Conservation (phyloP, 2,329 filamentous ascomycete species). For the Aspergillus oerlinghausenensis region DNA sequence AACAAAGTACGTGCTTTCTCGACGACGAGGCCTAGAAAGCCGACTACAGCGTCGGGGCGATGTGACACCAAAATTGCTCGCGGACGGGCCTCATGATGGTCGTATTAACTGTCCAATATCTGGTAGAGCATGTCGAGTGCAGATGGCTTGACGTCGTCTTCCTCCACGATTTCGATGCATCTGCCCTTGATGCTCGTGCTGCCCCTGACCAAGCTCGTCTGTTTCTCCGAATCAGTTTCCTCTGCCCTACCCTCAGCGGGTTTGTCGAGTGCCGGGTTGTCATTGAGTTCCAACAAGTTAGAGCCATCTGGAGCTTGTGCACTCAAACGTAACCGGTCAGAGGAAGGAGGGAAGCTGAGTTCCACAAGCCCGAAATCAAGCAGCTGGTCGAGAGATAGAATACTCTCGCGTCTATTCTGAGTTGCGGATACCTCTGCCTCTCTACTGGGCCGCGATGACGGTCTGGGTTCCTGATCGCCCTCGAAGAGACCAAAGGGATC, state of each 20-base stretch:
- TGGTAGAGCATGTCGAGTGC: constrained; percentile 22
- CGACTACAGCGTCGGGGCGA: neutral
- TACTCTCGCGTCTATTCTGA: constrained; percentile 4
- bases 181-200: neutral
- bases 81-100: neutral
- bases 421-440: neutral
- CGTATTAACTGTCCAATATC: constrained; percentile 13
- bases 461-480: neutral
- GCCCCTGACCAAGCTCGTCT: neutral
- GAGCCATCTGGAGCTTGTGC: neutral
- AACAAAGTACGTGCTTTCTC: neutral
- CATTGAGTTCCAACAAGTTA: constrained; percentile 14
- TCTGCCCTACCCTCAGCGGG: neutral
- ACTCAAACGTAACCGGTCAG: neutral
- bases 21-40: neutral
- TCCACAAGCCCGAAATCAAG: constrained; percentile 17
- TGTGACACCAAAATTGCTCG: neutral
- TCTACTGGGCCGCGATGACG: neutral
- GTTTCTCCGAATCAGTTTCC: neutral
- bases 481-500: constrained; percentile 16
- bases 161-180: constrained; percentile 19
- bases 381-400: constrained; percentile 16
- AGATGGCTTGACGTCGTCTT: constrained; percentile 20
- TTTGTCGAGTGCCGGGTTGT: neutral
- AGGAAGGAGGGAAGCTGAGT: neutral